These are phyloP conservation scores for Aristolochia contorta DNA, from an alignment of 164 flowering plant genomes.

Conservation along the genomic window DNA sequence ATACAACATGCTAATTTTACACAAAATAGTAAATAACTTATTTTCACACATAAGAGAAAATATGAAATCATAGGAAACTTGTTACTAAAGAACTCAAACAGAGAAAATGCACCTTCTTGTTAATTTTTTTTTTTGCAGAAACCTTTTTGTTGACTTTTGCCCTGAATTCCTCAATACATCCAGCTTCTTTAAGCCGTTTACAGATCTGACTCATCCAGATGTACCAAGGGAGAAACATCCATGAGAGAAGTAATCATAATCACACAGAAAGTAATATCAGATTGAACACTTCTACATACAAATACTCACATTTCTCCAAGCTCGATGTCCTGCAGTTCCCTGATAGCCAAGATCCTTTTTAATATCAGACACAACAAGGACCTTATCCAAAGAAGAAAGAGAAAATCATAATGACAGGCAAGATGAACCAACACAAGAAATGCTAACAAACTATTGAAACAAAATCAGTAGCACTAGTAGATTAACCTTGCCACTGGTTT, in stretches of 20 bases:
- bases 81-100: too few relatives aligned
- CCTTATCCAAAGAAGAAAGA: conserved; percentile 27
- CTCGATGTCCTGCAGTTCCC: conserved; percentile 45
- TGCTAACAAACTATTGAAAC: background rate
- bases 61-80: too few relatives aligned
- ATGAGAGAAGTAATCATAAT: background rate
- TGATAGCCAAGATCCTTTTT: conserved; percentile 69
- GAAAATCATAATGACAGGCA: background rate
- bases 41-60: too few relatives aligned
- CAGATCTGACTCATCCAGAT: conserved; percentile 30
- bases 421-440: background rate
- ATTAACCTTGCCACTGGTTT: conserved; percentile 71
- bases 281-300: too few relatives aligned
- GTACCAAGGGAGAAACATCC: background rate
- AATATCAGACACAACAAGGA: conserved; percentile 76
- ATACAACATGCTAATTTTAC: too few relatives aligned
- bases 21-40: too few relatives aligned
- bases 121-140: too few relatives aligned
- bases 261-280: too few relatives aligned
- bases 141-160: conserved; percentile 72
- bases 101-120: conserved; percentile 43
- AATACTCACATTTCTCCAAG: conserved; percentile 68
- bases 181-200: conserved; percentile 59
- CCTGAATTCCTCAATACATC: conserved; percentile 54
- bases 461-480: background rate